phyloP scores from a whole-genome alignment of 306 rosid genomes.

The Prosopis cineraria region DNA sequence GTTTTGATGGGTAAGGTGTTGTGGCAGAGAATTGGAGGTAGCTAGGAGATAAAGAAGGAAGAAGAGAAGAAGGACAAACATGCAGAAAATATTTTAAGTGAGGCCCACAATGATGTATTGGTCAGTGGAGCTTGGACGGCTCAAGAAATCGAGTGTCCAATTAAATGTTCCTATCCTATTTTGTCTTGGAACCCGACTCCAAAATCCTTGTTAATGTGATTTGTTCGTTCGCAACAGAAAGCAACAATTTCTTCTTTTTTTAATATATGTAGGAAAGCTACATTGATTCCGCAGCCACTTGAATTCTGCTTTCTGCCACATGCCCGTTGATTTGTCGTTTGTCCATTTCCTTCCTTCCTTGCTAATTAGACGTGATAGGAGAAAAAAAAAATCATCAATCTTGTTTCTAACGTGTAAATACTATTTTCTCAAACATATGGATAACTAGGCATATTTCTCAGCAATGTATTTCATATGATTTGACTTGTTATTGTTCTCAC shows the following conservation, averaged over 20 bases:
- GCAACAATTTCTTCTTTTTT: not conserved
- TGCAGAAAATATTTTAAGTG: not conserved
- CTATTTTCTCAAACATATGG: too few relatives aligned
- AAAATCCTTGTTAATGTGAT: not conserved
- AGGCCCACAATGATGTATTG: slow-evolving; percentile 23
- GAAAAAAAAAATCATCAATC: too few relatives aligned
- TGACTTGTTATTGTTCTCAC: too few relatives aligned
- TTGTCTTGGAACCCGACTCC: not conserved
- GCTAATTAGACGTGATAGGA: not conserved
- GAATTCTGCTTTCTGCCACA: not conserved
- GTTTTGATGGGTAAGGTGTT: slow-evolving; percentile 4
- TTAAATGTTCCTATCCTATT: slow-evolving; percentile 28
- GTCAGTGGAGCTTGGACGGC: slow-evolving; percentile 19
- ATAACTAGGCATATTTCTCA: too few relatives aligned
- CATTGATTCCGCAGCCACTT: slow-evolving; percentile 19
- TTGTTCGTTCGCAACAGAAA: not conserved
- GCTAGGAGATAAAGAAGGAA: slow-evolving; percentile 33
- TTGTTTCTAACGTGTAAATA: too few relatives aligned
- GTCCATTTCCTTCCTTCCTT: slow-evolving; percentile 5
- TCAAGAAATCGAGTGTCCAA: slow-evolving; percentile 7
- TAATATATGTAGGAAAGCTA: not conserved
- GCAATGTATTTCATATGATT: too few relatives aligned
- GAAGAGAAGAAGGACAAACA: not conserved
- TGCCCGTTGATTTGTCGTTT: not conserved
- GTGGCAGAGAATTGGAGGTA: slow-evolving; percentile 1